Evolutionary conservation across 2,329 filamentous ascomycete species (phyloP), one percentile per base, ranked within the genome.

Genomic region (Diaporthe sp.): DNA sequence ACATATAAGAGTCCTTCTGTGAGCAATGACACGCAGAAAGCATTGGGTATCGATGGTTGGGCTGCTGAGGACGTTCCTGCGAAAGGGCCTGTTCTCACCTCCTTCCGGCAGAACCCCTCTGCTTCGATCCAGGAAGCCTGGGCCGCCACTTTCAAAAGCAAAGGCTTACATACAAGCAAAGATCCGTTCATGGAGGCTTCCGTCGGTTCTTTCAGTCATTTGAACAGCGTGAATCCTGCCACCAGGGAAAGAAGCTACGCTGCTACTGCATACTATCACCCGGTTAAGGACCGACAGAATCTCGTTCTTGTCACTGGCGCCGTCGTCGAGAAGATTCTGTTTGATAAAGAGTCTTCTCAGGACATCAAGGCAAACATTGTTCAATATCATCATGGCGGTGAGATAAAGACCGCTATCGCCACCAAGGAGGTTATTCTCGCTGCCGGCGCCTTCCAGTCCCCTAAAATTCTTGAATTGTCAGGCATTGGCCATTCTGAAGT

Each of bases 221-320:
- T 60, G 10, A 82, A 88, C 78, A 81, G 83, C 5, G 78, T 86
- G 66, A 78, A 80, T 22, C 83, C 85, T 52, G 82, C 82, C 10
- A 87, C 85, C 6, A 82, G 84, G 35, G 79, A 83, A n/a, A 79
- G 84, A 28, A 86, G 85, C 2, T 68, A 81, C 42, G 78, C 85
- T 66, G 82, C 82, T 0, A 87, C 85, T 0, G 85, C 87, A 0
- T 80, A 82, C 4, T 86, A 86, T 70, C 82, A 86, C 58, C 77
- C 89, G 9, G 54, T 75, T 15, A 72, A 78, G 54, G 66, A 79
- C 0, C 85, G 85, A 5, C 10, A 38, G 9, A 74, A 74, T 45
- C 66, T 74, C 13, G 35, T 22, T 2, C 15, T 74, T 3, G 9
- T 74, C 1, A 74, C 72, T 10, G 55, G 45, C 8, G 72, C 72